Evolutionary conservation across 345 rosid genomes (phyloP), one percentile per base, ranked within the genome.

Genomic region (Arabis alpina): DNA sequence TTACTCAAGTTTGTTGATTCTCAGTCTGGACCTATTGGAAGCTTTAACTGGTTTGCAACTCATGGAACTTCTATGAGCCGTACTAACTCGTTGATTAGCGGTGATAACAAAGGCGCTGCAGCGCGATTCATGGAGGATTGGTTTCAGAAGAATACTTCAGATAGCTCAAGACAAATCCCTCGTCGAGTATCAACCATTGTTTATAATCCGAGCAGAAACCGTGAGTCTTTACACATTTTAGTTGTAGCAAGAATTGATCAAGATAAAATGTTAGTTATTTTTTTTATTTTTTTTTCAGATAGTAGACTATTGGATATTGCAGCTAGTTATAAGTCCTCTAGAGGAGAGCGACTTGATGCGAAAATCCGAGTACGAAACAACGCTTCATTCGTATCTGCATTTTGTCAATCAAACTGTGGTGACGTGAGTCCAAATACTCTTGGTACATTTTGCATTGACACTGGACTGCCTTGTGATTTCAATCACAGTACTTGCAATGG

Each of bases 61-160:
- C 99, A 94, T 74, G 99, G 98, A 60, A 90, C 99, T 59, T 94
- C 98, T 60, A 94, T 94, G 99, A 88, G 97, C 63, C 93, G 98
- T 59, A 76, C 92, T 64, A 94, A 94, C 87, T 85, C 97, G 0
- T 83, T 92, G 83, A 86, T 92, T 41, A 94, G 98, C 76, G 99
- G 99, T 53, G 99, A 94, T 73, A 94, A 94, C 82, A 94, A 94
- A 81, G 99, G 99, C 1, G 96, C 98, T 13, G 99, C 98, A 16
- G 98, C 99, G 0, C 84, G 99, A 61, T 90, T 94, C 59, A 92
- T 88, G 98, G 99, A 94, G 82, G 99, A 94, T 69, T 89, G 96
- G 99, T 88, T 94, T 82, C 75, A 83, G 82, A 79, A 83, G 8
- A 34, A 34, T 93, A 79, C 54, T 85, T 89, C 76, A 6, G 55